phyloP scores from a whole-genome alignment of 306 rosid genomes.

The Citrullus mucosospermus region DNA sequence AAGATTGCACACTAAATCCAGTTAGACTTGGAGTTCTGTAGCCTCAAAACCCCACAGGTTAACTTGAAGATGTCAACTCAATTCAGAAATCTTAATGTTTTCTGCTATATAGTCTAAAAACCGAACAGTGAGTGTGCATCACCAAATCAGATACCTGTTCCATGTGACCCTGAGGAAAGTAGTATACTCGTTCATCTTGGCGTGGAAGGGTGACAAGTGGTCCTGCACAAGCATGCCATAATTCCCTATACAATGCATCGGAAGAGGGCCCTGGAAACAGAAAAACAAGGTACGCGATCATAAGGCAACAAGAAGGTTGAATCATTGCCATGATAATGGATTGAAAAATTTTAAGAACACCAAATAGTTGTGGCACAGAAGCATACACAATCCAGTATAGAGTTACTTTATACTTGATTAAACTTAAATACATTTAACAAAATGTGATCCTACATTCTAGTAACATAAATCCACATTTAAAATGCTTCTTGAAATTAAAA shows the following conservation, averaged over 20 bases:
- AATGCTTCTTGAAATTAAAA: not conserved
- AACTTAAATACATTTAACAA: not conserved
- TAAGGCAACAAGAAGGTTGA: not conserved
- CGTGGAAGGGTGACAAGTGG: constrained; percentile 94
- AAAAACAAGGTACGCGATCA: not conserved
- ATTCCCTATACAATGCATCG: constrained; percentile 80
- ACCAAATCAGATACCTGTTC: constrained; percentile 55
- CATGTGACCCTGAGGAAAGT: constrained; percentile 98
- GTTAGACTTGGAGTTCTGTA: not conserved
- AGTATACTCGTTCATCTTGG: constrained; percentile 84
- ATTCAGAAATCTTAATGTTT: not conserved
- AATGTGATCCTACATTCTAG: not conserved
- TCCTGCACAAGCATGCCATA: constrained; percentile 99
- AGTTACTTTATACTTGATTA: not conserved
- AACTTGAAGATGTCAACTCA: not conserved
- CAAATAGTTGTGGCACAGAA: not conserved
- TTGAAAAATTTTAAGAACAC: not conserved
- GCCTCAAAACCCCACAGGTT: not conserved
- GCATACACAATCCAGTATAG: not conserved
- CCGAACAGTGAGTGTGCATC: not conserved
- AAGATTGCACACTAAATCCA: not conserved
- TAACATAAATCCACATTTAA: not conserved
- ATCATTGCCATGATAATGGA: not conserved
- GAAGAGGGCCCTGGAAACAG: constrained; percentile 32
- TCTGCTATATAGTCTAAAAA: not conserved